Evolutionary conservation across 495 filamentous ascomycete genomes (phyloP), one percentile per base, ranked within the genome.

Genomic region (Beverwykella pulmonaria): DNA sequence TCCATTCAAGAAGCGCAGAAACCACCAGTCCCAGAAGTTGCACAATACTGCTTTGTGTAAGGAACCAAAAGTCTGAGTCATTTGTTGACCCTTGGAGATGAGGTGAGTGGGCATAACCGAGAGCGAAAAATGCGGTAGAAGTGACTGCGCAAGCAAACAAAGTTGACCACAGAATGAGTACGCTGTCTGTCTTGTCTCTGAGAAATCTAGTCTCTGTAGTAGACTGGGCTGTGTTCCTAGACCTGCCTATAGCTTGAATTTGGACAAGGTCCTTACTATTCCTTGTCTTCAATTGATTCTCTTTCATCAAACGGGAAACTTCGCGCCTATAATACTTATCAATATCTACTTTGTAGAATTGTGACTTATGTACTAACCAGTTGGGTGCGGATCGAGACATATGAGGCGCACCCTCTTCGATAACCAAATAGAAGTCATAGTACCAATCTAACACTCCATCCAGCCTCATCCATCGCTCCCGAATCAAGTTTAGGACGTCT

Each of bases 21-120:
- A 17, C 36, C 17, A 8, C 36, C 17, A 41, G 36, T 41, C 36
- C 36, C 8, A 41, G 36, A 17, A 41, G 36, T 17, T 41, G 36
- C 36, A 41, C 17, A 50, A 22, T 14, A 50, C 7, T 50, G 20
- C 10, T 23, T 50, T 50, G 47, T 50, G 22, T 50, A 50, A 50
- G 47, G 47, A 50, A 50, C 47, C 47, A 50, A 50, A 50, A 50
- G 47, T 50, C 47, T 50, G 47, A 8, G 47, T 50, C 47, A 50
- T 50, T 10, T 50, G 47, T 50, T 22, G 47, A 50, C 20, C 49
- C 49, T 53, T 53, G 49, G 49, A 53, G 49, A 53, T 53, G 49
- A 53, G 49, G 49, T 53, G 20, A 53, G 25, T 26, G 49, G 49
- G 49, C 49, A 26, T 53, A 53, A 29, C 49, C 20, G 17, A 53